Conservation (phyloP, 2,329 filamentous ascomycete genomes). For the Fonsecaea multimorphosa region DNA sequence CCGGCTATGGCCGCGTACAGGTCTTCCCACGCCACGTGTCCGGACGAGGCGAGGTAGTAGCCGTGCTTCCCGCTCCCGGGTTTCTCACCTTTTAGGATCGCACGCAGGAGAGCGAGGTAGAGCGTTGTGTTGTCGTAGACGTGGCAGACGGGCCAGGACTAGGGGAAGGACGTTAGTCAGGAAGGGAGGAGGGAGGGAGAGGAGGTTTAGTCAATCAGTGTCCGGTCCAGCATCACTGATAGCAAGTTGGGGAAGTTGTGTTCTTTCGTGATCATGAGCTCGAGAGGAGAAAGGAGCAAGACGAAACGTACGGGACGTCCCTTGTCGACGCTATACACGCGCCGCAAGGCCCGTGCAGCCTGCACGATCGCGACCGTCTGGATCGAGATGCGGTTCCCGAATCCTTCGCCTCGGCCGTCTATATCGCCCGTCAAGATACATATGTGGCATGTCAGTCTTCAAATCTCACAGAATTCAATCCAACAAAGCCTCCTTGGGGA, state of each 20-base stretch:
- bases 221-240: too few species aligned
- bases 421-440: neutral
- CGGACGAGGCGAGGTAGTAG: slow-evolving; percentile 59
- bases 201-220: too few species aligned
- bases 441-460: too few species aligned
- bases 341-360: slow-evolving; percentile 50
- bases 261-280: too few species aligned
- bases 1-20: slow-evolving; percentile 56
- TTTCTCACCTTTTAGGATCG: slow-evolving; percentile 50
- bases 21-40: slow-evolving; percentile 58
- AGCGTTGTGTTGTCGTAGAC: slow-evolving; percentile 55
- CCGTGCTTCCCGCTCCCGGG: slow-evolving; percentile 53
- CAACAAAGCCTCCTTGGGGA: too few species aligned
- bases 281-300: neutral
- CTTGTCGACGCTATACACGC: slow-evolving; percentile 53
- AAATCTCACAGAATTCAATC: neutral
- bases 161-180: neutral
- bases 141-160: slow-evolving; percentile 63
- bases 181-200: too few species aligned
- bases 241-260: too few species aligned
- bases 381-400: slow-evolving; percentile 59
- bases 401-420: slow-evolving; percentile 56
- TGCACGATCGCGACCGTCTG: slow-evolving; percentile 58
- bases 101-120: slow-evolving; percentile 55
- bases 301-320: slow-evolving; percentile 42